Percentiles rank a stretch among this genome's conserved stretches.
phyloP scores from a whole-genome alignment of 2,329 filamentous ascomycete species.

The Dactylellina cionopaga region DNA sequence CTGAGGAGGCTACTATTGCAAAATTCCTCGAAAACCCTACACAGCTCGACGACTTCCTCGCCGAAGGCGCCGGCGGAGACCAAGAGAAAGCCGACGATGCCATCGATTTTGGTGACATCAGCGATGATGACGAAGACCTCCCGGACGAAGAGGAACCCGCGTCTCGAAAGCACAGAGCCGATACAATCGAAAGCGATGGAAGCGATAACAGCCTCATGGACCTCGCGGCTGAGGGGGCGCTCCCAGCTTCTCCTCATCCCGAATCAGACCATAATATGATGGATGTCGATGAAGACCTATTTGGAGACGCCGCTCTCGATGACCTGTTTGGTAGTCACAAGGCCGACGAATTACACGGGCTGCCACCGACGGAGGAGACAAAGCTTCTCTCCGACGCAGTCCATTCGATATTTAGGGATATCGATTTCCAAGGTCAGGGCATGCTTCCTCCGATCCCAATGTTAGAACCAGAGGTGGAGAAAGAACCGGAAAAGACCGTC shows the following conservation, averaged over 20 bases:
- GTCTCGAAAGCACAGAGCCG: slow-evolving; percentile 13
- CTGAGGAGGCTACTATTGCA: slow-evolving; percentile 66
- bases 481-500: slow-evolving; percentile 64
- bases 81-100: slow-evolving; percentile 90
- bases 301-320: slow-evolving; percentile 62
- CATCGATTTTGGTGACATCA: slow-evolving; percentile 88
- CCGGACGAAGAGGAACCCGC: slow-evolving; percentile 74
- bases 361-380: slow-evolving; percentile 52
- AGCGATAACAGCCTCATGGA: slow-evolving; percentile 59
- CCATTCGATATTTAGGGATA: slow-evolving; percentile 35
- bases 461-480: slow-evolving; percentile 4
- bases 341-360: slow-evolving; percentile 51
- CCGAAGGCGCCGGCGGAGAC: slow-evolving; percentile 63
- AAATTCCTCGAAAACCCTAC: slow-evolving; percentile 64
- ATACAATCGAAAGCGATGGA: slow-evolving; percentile 52
- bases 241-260: slow-evolving; percentile 7
- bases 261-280: slow-evolving; percentile 39
- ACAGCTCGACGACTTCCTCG: slow-evolving; percentile 63
- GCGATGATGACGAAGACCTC: slow-evolving; percentile 82
- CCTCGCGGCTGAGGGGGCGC: slow-evolving; percentile 29
- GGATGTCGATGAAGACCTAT: slow-evolving; percentile 59
- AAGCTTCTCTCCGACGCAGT: slow-evolving; percentile 32
- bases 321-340: slow-evolving; percentile 56
- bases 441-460: slow-evolving; percentile 15
- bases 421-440: slow-evolving; percentile 38